phyloP scores from a whole-genome alignment of 2,329 filamentous ascomycete genomes.

The Alternaria sp. region DNA sequence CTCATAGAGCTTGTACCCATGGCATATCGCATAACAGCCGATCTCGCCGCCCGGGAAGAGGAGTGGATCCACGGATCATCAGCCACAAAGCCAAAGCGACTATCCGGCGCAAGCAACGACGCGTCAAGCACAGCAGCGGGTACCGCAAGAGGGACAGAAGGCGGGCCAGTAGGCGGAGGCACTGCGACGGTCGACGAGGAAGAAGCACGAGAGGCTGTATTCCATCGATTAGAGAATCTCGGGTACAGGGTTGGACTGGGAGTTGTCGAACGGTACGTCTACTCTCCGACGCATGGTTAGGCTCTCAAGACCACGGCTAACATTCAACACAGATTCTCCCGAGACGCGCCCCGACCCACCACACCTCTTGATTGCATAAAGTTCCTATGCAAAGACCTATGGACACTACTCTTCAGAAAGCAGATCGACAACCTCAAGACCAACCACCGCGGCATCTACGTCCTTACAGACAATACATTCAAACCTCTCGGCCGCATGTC shows the following conservation, averaged over 20 bases:
- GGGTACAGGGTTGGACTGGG: conserved; percentile 94
- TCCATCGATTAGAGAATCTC: conserved; percentile 79
- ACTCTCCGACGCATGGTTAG: not conserved
- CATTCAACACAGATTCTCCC: conserved; percentile 68
- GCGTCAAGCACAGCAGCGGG: conserved; percentile 34
- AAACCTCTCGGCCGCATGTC: conserved; percentile 89
- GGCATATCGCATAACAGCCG: conserved; percentile 82
- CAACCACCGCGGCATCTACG: conserved; percentile 95
- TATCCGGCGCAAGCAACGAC: conserved; percentile 30
- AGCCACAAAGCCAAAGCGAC: conserved; percentile 18
- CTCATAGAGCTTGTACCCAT: conserved; percentile 97
- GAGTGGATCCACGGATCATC: conserved; percentile 38
- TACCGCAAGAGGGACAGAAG: conserved; percentile 17
- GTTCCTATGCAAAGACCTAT: conserved; percentile 97
- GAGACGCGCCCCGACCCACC: conserved; percentile 83
- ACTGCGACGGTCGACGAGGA: conserved; percentile 68
- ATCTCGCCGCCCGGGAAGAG: conserved; percentile 64
- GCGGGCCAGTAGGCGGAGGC: conserved; percentile 20
- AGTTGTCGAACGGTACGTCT: conserved; percentile 79
- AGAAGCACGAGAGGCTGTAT: conserved; percentile 82
- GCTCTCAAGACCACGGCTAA: not conserved
- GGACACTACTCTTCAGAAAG: conserved; percentile 92
- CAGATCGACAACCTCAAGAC: conserved; percentile 99
- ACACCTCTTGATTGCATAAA: conserved; percentile 97
- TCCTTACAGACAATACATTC: conserved; percentile 91